Evolutionary conservation across 345 rosid genomes (phyloP).

Genomic region (Boechera stricta): DNA sequence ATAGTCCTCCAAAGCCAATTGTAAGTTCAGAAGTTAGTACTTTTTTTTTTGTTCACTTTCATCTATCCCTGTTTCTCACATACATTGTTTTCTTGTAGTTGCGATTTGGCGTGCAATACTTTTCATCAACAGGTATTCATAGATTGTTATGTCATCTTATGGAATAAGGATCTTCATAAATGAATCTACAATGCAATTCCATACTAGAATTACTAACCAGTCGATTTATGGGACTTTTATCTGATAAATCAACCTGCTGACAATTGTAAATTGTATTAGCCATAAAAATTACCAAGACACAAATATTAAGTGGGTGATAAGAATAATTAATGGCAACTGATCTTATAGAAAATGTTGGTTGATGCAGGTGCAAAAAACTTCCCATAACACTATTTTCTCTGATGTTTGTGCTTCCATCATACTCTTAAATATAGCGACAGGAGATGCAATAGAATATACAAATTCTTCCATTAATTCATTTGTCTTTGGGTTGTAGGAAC

Average conservation of each 20-base stretch:
- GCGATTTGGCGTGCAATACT: conserved; percentile 63
- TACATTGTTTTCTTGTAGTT: conserved; percentile 51
- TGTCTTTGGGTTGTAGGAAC: conserved; percentile 64
- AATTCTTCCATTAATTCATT: conserved; percentile 27
- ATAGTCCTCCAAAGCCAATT: conserved; percentile 52
- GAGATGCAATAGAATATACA: conserved; percentile 11
- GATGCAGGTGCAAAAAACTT: conserved; percentile 12
- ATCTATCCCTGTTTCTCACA: conserved; percentile 24
- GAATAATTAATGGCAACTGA: conserved; percentile 2
- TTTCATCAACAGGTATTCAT: conserved; percentile 78
- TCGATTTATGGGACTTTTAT: neutral
- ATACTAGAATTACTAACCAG: conserved; percentile 14
- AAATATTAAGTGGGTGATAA: conserved; percentile 5
- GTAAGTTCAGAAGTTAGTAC: conserved; percentile 46
- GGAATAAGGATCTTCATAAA: conserved; percentile 14
- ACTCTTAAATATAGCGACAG: neutral
- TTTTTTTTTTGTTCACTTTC: neutral
- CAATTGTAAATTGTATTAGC: conserved; percentile 8
- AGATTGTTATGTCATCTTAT: conserved; percentile 29
- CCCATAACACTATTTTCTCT: conserved; percentile 9
- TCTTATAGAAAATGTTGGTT: conserved; percentile 6
- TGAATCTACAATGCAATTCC: conserved; percentile 3
- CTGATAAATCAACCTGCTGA: conserved; percentile 17
- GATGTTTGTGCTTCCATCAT: conserved; percentile 19
- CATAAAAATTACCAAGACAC: neutral